Percentiles rank a stretch among this genome's conserved stretches.
These are phyloP conservation scores for Bimuria novae-zelandiae DNA, from an alignment of 2,329 filamentous ascomycete species.

Conservation along the genomic window DNA sequence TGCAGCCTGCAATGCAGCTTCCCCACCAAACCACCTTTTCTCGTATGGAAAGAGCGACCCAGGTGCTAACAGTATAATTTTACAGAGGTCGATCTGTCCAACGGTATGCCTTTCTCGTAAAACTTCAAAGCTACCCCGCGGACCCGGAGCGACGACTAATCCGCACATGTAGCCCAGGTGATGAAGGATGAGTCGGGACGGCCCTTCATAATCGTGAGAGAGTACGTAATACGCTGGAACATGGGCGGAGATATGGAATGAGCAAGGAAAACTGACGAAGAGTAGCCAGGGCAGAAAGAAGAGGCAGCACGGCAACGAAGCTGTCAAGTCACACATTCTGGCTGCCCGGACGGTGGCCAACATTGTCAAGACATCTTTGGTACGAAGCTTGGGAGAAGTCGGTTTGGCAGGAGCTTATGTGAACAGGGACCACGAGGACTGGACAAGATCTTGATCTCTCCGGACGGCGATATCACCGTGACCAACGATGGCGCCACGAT, in stretches of 20 bases:
- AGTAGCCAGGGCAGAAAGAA: slow-evolving; percentile 94
- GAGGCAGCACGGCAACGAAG: slow-evolving; percentile 93
- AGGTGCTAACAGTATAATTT: slow-evolving; percentile 31
- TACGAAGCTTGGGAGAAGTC: slow-evolving; percentile 40
- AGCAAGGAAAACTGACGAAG: slow-evolving; percentile 29
- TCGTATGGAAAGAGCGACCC: background rate
- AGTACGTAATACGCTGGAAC: slow-evolving; percentile 63
- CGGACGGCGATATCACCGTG: slow-evolving; percentile 97
- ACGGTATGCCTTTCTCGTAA: slow-evolving; percentile 62
- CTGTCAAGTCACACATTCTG: slow-evolving; percentile 97
- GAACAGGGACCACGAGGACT: slow-evolving; percentile 81
- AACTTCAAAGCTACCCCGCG: slow-evolving; percentile 10
- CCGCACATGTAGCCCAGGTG: slow-evolving; percentile 61
- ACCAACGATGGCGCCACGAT: slow-evolving; percentile 99
- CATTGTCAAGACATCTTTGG: slow-evolving; percentile 94
- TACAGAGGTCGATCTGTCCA: slow-evolving; percentile 79
- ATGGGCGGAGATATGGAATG: background rate
- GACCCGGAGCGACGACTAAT: background rate
- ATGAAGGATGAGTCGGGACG: slow-evolving; percentile 97
- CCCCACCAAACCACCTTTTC: slow-evolving; percentile 1
- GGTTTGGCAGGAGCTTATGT: slow-evolving; percentile 7
- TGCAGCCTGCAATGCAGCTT: slow-evolving; percentile 25
- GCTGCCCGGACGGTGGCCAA: slow-evolving; percentile 94
- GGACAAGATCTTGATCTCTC: slow-evolving; percentile 98
- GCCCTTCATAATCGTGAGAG: slow-evolving; percentile 97